Base-by-base conservation (phyloP, 1,284 basidiomycete species). In the Bothia castanella region DNA sequence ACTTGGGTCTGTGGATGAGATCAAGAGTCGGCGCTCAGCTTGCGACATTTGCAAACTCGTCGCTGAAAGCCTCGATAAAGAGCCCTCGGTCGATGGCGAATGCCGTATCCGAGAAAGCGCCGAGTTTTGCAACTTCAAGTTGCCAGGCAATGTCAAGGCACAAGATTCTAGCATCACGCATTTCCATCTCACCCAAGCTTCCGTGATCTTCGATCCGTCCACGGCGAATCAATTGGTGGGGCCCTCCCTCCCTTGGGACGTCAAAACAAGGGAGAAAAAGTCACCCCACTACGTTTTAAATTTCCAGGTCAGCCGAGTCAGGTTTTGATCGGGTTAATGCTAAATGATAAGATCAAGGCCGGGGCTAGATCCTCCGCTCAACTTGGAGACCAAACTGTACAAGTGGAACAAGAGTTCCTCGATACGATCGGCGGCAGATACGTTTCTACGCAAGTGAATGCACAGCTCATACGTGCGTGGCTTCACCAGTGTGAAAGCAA, bases 11-110 rank as follows among this genome's bases (percentile, higher is more conserved):
- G 5, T 61, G 17, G 46, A 41, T 23, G 46, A 51, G 21, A 56
- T 59, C 48, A 61, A 61, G 34, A 5, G n/a, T 20, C 44, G 58
- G 20, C 46, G 60, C 3, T 41, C 11, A 0, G 32, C 25, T 14
- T 59, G 58, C 39, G 48, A 49, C 7, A 11, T 62, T 34, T 59
- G 60, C 42, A 38, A 16, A 20, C 42, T 59, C 7, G 16, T 59
- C 31, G 41, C 58, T 0, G 58, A 58, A 20, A 0, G 41, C 17
- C 19, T 59, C 27, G 58, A 61, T 17, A 41, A 49, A 8, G 58
- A 61, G 13, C 52, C 55, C 16, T 14, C 44, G 5, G 42, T 58
- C 13, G 5, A 23, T 21, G 58, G 58, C 1, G 13, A 25, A 41
- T 61, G 51, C 13, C 19, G 14, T 7, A 38, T 61, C 2, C 9